Conservation (phyloP, 2,329 filamentous ascomycete species). For the Penicillium sp. region DNA sequence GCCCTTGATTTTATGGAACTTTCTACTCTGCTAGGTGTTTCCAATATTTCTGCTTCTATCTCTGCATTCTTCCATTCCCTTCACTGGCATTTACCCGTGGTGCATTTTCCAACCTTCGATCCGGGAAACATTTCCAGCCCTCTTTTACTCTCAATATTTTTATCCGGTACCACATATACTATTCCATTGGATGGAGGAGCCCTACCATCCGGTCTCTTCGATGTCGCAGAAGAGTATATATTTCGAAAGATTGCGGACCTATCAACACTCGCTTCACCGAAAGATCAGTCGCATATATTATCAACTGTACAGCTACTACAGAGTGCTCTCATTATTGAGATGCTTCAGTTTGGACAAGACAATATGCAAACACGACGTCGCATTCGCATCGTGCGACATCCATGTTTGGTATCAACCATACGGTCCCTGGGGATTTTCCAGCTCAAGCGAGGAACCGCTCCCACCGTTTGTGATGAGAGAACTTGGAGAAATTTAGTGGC, state of each 20-base stretch:
- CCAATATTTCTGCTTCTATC: slow-evolving; percentile 31
- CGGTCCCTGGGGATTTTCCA: slow-evolving; percentile 32
- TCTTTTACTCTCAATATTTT: slow-evolving; percentile 30
- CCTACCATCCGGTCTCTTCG: slow-evolving; percentile 25
- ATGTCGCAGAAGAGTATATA: slow-evolving; percentile 33
- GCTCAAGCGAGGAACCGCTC: slow-evolving; percentile 21
- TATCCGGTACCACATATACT: slow-evolving; percentile 31
- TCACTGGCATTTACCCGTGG: slow-evolving; percentile 34
- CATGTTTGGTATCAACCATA: slow-evolving; percentile 32
- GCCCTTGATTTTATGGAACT: slow-evolving; percentile 22
- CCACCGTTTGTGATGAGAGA: slow-evolving; percentile 18
- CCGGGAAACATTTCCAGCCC: slow-evolving; percentile 27
- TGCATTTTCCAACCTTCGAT: slow-evolving; percentile 35
- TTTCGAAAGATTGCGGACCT: slow-evolving; percentile 29
- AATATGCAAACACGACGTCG: slow-evolving; percentile 30
- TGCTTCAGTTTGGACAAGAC: slow-evolving; percentile 35
- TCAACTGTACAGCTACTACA: slow-evolving; percentile 29
- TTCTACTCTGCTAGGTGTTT: slow-evolving; percentile 24
- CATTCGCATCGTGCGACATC: slow-evolving; percentile 34
- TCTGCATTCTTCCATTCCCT: slow-evolving; percentile 34
- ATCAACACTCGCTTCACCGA: slow-evolving; percentile 14
- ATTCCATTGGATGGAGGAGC: slow-evolving; percentile 19
- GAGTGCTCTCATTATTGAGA: slow-evolving; percentile 33
- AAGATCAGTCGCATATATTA: slow-evolving; percentile 8
- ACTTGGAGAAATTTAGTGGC: slow-evolving; percentile 25